Evolutionary conservation across 2,329 filamentous ascomycete genomes (phyloP), one percentile per base, ranked within the genome.

Genomic region (Alternaria ventricosa): DNA sequence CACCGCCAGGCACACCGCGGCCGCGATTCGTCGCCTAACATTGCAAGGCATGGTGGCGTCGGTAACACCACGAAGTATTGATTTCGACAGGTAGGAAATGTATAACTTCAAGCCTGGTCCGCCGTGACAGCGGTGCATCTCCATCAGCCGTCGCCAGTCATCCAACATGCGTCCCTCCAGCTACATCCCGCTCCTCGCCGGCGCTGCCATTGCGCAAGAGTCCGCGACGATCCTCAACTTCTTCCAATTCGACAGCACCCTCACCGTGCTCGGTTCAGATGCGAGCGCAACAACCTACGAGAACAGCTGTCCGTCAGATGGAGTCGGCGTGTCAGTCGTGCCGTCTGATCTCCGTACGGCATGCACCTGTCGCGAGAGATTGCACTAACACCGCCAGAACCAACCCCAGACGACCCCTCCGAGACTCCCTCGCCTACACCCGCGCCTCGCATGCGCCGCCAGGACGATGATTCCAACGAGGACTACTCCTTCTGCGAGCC

Each of bases 211-310:
- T 7, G 71, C 71, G 27, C 70, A 73, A 49, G 63, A 68, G 12
- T 65, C 67, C 18, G 71, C 64, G 2, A 60, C 67, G 10, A 46
- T 75, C 9, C n/a, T 74, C 45, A 71, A 72, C 27, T 41, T 66
- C 4, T 57, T 61, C 36, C 51, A 60, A 45, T 47, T 33, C 18
- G 55, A 61, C 30, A 56, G 28, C n/a, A 70, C 70, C 3, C 60
- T 75, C 30, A 75, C 70, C 6, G 49, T 68, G 18, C 60, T 71
- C 15, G 70, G 71, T 49, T 65, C 72, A 2, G 69, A 72, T 50
- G 55, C 66, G 15, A 68, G 57, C 27, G 68, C 71, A 4, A 71
- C 72, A 8, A 75, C 73, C 10, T 75, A 71, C 57, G 57, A 67
- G 50, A 64, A 71, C 43, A 58, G 58, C 10, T 74, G 71, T 36